Evolutionary conservation across 805 yeast species (phyloP).

Genomic region (Sungouiozyma intestinalis): DNA sequence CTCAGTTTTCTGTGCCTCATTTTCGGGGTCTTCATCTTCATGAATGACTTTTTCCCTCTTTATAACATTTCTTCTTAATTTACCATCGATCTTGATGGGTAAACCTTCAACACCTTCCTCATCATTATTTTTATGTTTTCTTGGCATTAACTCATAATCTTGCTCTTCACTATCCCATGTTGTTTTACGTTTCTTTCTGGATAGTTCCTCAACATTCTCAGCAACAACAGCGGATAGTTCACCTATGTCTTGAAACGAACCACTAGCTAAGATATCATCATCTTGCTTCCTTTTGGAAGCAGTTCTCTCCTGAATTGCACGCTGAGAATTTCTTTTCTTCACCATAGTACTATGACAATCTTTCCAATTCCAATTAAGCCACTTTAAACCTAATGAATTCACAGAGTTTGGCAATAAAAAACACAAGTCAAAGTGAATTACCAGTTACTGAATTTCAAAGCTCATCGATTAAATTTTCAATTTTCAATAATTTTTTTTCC

Average conservation of each 20-base stretch:
- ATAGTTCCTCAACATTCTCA: conserved; percentile 3
- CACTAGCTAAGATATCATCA: conserved; percentile 20
- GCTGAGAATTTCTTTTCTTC: conserved; percentile 16
- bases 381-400: too few species aligned
- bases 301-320: conserved; percentile 20
- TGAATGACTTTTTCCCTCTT: conserved; percentile 10
- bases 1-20: conserved; percentile 18
- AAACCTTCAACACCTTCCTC: conserved; percentile 49
- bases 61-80: conserved; percentile 53
- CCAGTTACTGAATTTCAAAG: too few species aligned
- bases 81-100: conserved; percentile 75
- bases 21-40: conserved; percentile 12
- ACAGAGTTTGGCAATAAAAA: too few species aligned
- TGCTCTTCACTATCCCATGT: conserved; percentile 69
- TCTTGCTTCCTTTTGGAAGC: conserved; percentile 25
- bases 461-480: conserved; percentile 9
- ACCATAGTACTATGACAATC: conserved; percentile 13
- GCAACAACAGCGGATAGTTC: conserved; percentile 11
- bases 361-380: too few species aligned
- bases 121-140: conserved; percentile 37
- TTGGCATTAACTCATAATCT: conserved; percentile 66
- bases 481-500: too few species aligned
- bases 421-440: too few species aligned
- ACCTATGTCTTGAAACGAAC: conserved; percentile 16
- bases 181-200: conserved; percentile 6